Conservation (phyloP, 768 basidiomycete species). For the Exidia glandulosa region DNA sequence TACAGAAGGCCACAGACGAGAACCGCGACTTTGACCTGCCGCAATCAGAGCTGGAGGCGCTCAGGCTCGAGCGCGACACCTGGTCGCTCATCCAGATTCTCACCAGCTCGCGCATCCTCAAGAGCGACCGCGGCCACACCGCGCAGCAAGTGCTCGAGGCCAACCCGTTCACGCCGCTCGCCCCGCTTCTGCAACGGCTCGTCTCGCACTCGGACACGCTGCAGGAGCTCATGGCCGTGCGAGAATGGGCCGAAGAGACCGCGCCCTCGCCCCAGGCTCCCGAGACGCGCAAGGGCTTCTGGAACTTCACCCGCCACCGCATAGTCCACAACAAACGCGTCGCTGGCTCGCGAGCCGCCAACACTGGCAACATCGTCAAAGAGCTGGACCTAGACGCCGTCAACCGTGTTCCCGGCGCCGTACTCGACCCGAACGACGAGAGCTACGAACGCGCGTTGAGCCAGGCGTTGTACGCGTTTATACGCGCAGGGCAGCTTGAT, state of each 20-base stretch:
- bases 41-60: conserved; percentile 45
- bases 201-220: conserved; percentile 58
- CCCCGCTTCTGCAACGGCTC: conserved; percentile 62
- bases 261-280: conserved; percentile 49
- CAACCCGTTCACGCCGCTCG: conserved; percentile 77
- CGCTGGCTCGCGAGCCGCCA: conserved; percentile 26
- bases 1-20: not conserved
- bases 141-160: conserved; percentile 46
- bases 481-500: conserved; percentile 77
- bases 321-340: conserved; percentile 54
- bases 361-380: conserved; percentile 38
- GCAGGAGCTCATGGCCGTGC: conserved; percentile 65
- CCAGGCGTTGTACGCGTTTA: conserved; percentile 67
- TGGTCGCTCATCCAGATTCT: conserved; percentile 74
- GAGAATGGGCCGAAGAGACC: conserved; percentile 82
- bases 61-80: conserved; percentile 68
- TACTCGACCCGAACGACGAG: conserved; percentile 70
- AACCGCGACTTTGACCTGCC: not conserved
- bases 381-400: conserved; percentile 78
- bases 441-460: conserved; percentile 70
- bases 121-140: conserved; percentile 23
- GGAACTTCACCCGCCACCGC: conserved; percentile 69
- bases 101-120: conserved; percentile 6
- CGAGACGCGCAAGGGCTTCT: conserved; percentile 73
- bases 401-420: conserved; percentile 43